A percentile compares a stretch with the other conserved stretches of the same genome.
These are phyloP conservation scores for Colletotrichum orbiculare DNA, from an alignment of 2,329 filamentous ascomycete species.

Conservation along the genomic window DNA sequence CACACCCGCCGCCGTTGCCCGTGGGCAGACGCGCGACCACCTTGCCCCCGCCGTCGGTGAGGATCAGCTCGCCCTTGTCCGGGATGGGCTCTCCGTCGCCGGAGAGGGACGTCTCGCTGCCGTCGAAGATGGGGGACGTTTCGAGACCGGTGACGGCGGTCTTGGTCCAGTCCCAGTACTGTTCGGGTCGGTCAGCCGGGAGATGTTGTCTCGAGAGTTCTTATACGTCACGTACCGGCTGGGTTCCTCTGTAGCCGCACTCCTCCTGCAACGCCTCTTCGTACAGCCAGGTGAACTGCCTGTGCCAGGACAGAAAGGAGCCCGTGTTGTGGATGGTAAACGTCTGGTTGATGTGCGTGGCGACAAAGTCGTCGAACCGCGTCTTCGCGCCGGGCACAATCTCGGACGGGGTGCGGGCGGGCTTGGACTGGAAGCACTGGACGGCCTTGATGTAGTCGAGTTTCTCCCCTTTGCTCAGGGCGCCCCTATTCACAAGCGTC, in stretches of 20 bases:
- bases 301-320: constrained; percentile 47
- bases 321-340: constrained; percentile 54
- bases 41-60: constrained; percentile 43
- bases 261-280: constrained; percentile 39
- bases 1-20: constrained; percentile 66
- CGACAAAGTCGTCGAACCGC: constrained; percentile 62
- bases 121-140: constrained; percentile 60
- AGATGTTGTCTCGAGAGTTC: constrained; percentile 4
- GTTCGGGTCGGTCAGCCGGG: not conserved
- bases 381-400: constrained; percentile 55
- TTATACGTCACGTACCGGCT: constrained; percentile 44
- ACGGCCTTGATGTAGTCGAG: constrained; percentile 57
- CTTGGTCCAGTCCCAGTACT: constrained; percentile 45
- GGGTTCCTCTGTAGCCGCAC: constrained; percentile 53
- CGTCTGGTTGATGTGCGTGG: constrained; percentile 60
- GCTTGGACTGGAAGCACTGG: constrained; percentile 54
- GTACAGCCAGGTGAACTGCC: constrained; percentile 46
- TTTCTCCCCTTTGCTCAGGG: constrained; percentile 46
- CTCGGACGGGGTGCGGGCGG: constrained; percentile 46
- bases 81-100: constrained; percentile 54
- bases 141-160: constrained; percentile 45
- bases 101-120: constrained; percentile 56
- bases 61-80: constrained; percentile 39
- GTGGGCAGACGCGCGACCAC: constrained; percentile 50
- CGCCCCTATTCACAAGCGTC: constrained; percentile 35